These are phyloP conservation scores for Chernovozyma sophiae-reginae DNA, from an alignment of 1,139 yeast genomes.

Conservation along the genomic window DNA sequence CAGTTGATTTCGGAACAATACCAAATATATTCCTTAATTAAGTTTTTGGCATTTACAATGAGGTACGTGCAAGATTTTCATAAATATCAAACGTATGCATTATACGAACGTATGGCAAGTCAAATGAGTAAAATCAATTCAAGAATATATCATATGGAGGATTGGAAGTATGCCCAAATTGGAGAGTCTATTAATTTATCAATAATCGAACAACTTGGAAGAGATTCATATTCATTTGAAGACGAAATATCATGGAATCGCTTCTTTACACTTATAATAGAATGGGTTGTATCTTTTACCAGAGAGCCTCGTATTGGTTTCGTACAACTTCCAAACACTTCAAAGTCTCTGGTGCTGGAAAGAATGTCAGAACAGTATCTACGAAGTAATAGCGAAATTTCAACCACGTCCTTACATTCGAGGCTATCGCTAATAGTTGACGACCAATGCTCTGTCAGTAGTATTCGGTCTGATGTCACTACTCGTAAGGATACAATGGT, in stretches of 20 bases:
- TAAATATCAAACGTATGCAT: neutral
- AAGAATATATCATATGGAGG: slow-evolving; percentile 18
- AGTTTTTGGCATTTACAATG: slow-evolving; percentile 4
- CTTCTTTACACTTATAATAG: slow-evolving; percentile 6
- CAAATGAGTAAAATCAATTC: slow-evolving; percentile 16
- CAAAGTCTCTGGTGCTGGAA: neutral
- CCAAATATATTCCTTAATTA: slow-evolving; percentile 4
- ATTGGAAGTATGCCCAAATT: slow-evolving; percentile 13
- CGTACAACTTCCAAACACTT: neutral
- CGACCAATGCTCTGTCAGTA: slow-evolving; percentile 2
- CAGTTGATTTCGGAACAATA: slow-evolving; percentile 2
- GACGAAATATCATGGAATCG: slow-evolving; percentile 12
- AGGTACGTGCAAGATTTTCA: slow-evolving; percentile 4
- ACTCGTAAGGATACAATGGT: too few relatives aligned
- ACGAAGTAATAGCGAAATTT: slow-evolving; percentile 6
- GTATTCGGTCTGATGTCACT: slow-evolving; percentile 1
- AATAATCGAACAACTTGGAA: slow-evolving; percentile 13
- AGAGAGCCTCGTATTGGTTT: slow-evolving; percentile 7
- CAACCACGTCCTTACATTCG: slow-evolving; percentile 5
- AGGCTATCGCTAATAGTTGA: slow-evolving; percentile 3
- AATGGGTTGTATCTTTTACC: slow-evolving; percentile 1
- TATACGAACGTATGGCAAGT: slow-evolving; percentile 1
- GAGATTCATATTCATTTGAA: slow-evolving; percentile 10
- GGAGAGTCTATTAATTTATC: slow-evolving; percentile 21
- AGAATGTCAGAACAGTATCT: neutral